phyloP scores from a whole-genome alignment of 495 filamentous ascomycete species.

The Neurospora sp. region DNA sequence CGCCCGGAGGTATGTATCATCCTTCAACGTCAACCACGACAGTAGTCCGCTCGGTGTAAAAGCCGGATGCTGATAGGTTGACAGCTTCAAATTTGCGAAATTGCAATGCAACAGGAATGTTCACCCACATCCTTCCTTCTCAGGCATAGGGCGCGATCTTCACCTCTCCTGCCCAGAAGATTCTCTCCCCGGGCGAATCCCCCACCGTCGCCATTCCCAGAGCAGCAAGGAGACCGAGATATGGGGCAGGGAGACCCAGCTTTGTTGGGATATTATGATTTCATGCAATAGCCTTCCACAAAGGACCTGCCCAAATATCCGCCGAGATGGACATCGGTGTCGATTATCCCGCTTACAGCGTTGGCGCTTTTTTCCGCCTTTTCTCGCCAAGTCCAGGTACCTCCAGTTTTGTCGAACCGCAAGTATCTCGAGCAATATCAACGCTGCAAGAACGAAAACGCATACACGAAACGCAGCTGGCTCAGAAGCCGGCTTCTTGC shows the following conservation, averaged over 20 bases:
- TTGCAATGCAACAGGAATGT: background rate
- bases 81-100: background rate
- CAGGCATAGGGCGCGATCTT: background rate
- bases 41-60: background rate
- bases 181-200: background rate
- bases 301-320: background rate
- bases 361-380: too few species aligned
- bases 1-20: background rate
- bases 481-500: background rate
- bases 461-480: background rate
- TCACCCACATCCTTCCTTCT: background rate
- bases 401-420: background rate
- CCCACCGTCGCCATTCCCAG: background rate
- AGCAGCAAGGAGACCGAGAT: background rate
- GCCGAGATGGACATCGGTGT: background rate
- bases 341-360: background rate
- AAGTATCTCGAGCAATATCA: background rate
- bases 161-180: background rate
- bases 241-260: background rate
- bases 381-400: too few species aligned
- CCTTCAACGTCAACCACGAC: background rate
- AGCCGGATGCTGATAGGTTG: background rate
- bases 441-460: background rate
- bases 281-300: background rate
- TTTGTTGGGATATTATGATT: background rate